Conservation (phyloP, 1,284 basidiomycete species). For the Chalciporus piperatoides region DNA sequence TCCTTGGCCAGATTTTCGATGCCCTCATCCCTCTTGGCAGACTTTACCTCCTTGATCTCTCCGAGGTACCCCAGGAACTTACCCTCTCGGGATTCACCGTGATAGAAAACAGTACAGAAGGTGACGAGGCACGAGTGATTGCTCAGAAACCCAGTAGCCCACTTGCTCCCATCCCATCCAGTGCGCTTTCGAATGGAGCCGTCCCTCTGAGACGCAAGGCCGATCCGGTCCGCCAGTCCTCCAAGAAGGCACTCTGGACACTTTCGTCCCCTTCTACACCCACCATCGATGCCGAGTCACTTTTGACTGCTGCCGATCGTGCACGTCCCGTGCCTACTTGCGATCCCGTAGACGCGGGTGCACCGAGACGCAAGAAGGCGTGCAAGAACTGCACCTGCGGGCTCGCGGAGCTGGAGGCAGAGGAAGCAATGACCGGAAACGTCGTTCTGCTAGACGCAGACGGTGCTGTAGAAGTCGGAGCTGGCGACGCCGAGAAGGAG, state of each 20-base stretch:
- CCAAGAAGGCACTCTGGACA: constrained; percentile 79
- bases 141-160: constrained; percentile 63
- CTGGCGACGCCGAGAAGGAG: constrained; percentile 59
- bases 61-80: constrained; percentile 53
- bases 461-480: constrained; percentile 58
- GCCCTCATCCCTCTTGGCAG: constrained; percentile 64
- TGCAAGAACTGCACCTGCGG: constrained; percentile 96
- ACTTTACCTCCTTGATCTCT: constrained; percentile 58
- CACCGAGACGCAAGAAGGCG: constrained; percentile 76
- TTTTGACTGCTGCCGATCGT: constrained; percentile 73
- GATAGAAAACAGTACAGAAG: constrained; percentile 39
- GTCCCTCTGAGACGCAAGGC: constrained; percentile 47
- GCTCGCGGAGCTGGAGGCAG: constrained; percentile 85
- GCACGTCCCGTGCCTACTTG: constrained; percentile 64
- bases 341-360: constrained; percentile 52
- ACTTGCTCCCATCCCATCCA: constrained; percentile 27
- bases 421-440: constrained; percentile 60
- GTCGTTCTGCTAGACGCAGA: constrained; percentile 65
- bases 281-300: constrained; percentile 71
- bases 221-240: constrained; percentile 56
- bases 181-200: constrained; percentile 39
- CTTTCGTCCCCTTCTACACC: constrained; percentile 58
- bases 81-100: constrained; percentile 60
- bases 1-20: constrained; percentile 56
- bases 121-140: constrained; percentile 42